Percentiles rank a stretch among this genome's conserved stretches.
Conservation (phyloP, 1,139 yeast species). For the Saccharomyces hybrid region DNA sequence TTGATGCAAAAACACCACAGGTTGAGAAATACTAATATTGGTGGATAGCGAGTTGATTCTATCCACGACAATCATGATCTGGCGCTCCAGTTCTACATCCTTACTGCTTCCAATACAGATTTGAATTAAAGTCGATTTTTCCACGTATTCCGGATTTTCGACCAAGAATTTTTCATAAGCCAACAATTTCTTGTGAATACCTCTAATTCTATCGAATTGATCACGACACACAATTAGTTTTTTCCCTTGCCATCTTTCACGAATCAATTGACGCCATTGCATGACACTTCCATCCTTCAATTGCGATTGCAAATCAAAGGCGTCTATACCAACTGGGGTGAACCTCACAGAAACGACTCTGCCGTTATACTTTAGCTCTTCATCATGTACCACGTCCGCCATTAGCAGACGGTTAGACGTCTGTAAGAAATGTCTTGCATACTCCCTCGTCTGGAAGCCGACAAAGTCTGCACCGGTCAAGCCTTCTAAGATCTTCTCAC, state of each 20-base stretch:
- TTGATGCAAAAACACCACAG: slow-evolving; percentile 79
- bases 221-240: slow-evolving; percentile 79
- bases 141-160: slow-evolving; percentile 62
- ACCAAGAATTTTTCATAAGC: slow-evolving; percentile 78
- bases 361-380: slow-evolving; percentile 62
- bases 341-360: slow-evolving; percentile 58
- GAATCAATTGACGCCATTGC: slow-evolving; percentile 63
- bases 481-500: slow-evolving; percentile 70
- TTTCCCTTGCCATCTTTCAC: slow-evolving; percentile 66
- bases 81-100: slow-evolving; percentile 53
- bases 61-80: slow-evolving; percentile 69
- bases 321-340: slow-evolving; percentile 84
- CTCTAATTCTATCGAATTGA: slow-evolving; percentile 79
- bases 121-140: slow-evolving; percentile 68
- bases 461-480: slow-evolving; percentile 83
- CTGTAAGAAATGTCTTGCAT: slow-evolving; percentile 86
- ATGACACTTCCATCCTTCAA: slow-evolving; percentile 46
- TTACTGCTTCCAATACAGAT: slow-evolving; percentile 57
- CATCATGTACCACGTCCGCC: slow-evolving; percentile 66
- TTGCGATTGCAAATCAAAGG: slow-evolving; percentile 43
- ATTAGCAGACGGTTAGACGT: slow-evolving; percentile 78
- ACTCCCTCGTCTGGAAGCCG: slow-evolving; percentile 86
- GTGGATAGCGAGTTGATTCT: slow-evolving; percentile 72
- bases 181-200: slow-evolving; percentile 75
- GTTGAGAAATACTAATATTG: slow-evolving; percentile 70